phyloP scores from a whole-genome alignment of 345 rosid species.

The rapeseed (Brassica napus) region DNA sequence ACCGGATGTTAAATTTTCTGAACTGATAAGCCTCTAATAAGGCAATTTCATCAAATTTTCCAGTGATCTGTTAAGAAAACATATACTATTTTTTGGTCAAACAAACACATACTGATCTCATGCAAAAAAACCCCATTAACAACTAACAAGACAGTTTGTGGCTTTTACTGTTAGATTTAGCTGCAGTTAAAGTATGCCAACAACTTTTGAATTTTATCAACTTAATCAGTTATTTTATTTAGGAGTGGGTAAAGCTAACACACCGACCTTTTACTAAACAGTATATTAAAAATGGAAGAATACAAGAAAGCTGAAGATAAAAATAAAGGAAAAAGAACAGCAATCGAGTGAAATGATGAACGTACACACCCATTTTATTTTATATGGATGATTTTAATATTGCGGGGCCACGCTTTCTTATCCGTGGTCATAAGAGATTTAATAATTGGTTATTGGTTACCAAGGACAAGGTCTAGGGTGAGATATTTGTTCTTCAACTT shows the following conservation, averaged over 20 bases:
- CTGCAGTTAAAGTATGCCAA: slow-evolving; percentile 8
- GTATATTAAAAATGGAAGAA: neutral
- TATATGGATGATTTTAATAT: neutral
- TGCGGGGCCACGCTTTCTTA: slow-evolving; percentile 3
- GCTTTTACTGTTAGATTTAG: slow-evolving; percentile 22
- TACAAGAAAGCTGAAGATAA: slow-evolving; percentile 23
- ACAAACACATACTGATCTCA: neutral
- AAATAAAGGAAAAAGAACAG: slow-evolving; percentile 14
- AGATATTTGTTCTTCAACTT: neutral
- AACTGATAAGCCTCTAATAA: neutral
- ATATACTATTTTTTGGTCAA: neutral
- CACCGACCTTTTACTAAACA: slow-evolving; percentile 24
- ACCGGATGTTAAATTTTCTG: neutral
- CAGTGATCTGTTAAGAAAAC: neutral
- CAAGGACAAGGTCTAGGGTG: neutral
- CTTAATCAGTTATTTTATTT: slow-evolving; percentile 21
- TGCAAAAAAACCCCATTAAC: neutral
- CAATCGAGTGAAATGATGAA: slow-evolving; percentile 33
- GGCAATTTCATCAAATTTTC: neutral
- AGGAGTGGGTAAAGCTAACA: slow-evolving; percentile 42
- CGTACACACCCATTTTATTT: neutral
- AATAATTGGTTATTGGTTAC: neutral
- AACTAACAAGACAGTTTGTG: neutral
- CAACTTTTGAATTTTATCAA: slow-evolving; percentile 28
- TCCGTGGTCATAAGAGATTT: neutral